phyloP scores from a whole-genome alignment of 108 stramenopile species.

The Discostella pseudostelligera region DNA sequence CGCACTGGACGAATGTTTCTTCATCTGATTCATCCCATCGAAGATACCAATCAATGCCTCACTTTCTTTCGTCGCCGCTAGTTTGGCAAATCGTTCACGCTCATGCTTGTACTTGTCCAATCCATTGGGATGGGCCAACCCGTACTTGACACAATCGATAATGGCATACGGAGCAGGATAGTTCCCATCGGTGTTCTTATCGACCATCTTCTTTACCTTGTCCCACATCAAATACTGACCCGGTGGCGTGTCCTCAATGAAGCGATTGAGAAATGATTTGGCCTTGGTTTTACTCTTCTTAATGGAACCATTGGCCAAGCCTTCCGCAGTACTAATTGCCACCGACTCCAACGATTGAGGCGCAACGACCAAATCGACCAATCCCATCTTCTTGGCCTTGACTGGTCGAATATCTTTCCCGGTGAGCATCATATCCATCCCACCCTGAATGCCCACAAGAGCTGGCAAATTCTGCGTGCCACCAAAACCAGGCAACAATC shows the following conservation, averaged over 20 bases:
- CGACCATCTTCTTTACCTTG: slow-evolving; percentile 88
- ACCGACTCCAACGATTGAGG: slow-evolving; percentile 82
- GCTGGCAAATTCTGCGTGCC: slow-evolving; percentile 95
- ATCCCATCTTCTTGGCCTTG: slow-evolving; percentile 98
- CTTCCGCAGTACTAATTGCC: slow-evolving; percentile 83
- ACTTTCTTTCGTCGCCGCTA: slow-evolving; percentile 94
- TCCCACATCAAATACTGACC: slow-evolving; percentile 93
- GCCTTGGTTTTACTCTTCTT: slow-evolving; percentile 85
- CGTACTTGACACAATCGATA: slow-evolving; percentile 91
- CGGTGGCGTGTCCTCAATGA: slow-evolving; percentile 89
- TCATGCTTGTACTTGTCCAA: slow-evolving; percentile 83
- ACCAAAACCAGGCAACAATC: slow-evolving; percentile 96
- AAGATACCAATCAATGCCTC: slow-evolving; percentile 96
- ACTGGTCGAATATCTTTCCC: slow-evolving; percentile 94
- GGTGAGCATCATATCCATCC: slow-evolving; percentile 97
- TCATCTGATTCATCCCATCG: slow-evolving; percentile 92
- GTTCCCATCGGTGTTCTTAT: slow-evolving; percentile 93
- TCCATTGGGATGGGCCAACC: slow-evolving; percentile 69
- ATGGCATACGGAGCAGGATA: slow-evolving; percentile 96
- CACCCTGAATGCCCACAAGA: slow-evolving; percentile 88
- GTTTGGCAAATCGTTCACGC: slow-evolving; percentile 92
- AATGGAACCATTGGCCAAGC: slow-evolving; percentile 82
- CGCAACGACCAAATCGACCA: slow-evolving; percentile 95
- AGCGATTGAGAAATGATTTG: slow-evolving; percentile 73
- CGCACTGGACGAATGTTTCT: slow-evolving; percentile 86